Evolutionary conservation across 345 rosid genomes (phyloP), one percentile per base, ranked within the genome.

Genomic region (Bruguiera sexangula): DNA sequence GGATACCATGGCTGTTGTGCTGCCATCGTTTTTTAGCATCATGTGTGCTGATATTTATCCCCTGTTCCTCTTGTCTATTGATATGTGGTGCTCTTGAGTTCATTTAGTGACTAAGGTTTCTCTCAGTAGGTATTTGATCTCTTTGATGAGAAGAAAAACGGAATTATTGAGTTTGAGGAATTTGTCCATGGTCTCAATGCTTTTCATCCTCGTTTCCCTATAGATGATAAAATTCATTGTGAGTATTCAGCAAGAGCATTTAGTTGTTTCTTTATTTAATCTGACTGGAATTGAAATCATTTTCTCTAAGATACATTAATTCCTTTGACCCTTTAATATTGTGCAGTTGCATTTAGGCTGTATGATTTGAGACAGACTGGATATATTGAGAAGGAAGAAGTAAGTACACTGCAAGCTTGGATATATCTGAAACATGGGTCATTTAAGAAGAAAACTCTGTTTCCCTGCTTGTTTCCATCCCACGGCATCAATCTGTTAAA

Each of bases 301-400:
- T 13, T 3, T 43, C 27, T 74, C 70, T 77, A 54, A 59, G 31
- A 31, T 36, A 48, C 24, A 26, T 54, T 13, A 59, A 11, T 21
- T 39, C 26, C 52, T 43, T 48, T 26, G 18, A 50, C 43, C 46
- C 59, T 66, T 39, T 50, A 32, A 30, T 65, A 56, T 54, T 50
- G 27, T 76, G 82, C 94, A 91, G 98, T 89, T 83, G 88, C 94
- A 19, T 88, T 93, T 79, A 85, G 85, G 83, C 82, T 93, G 58
- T 93, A 93, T 71, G 96, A 91, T 84, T 82, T 93, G 78, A 77
- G 90, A 82, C 94, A 89, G 79, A 88, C 90, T 2, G 97, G 98
- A 46, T 91, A 73, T 71, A 91, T 89, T 1, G 97, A 91, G 67
- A 76, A 91, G 60, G 94, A 91, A 75, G 98, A 91, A 79, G 98